Conservation (phyloP, 257 asterid species). For the Capsicum baccatum region DNA sequence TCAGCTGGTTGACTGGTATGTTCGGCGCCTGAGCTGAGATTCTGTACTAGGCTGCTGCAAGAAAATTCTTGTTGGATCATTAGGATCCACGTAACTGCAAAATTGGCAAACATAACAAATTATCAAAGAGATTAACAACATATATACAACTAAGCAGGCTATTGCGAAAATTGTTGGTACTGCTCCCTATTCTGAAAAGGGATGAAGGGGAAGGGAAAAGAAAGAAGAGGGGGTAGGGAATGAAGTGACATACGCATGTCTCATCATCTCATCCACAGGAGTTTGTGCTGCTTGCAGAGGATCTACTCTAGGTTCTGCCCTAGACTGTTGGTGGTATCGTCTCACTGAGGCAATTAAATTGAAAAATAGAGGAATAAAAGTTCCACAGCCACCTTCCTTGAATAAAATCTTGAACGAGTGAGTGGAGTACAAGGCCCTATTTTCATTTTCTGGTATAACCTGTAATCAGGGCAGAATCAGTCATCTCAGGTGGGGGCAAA, state of each 20-base stretch:
- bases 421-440: constrained; percentile 83
- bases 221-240: no score
- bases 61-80: constrained; percentile 88
- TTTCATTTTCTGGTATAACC: constrained; percentile 89
- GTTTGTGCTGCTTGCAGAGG: constrained; percentile 95
- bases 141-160: not conserved
- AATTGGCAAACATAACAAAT: not conserved
- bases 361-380: constrained; percentile 85
- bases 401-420: constrained; percentile 91
- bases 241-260: constrained; percentile 63
- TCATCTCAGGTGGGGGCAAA: not conserved
- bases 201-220: no score
- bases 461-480: constrained; percentile 36
- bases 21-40: constrained; percentile 87
- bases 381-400: constrained; percentile 99
- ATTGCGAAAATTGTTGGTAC: not conserved
- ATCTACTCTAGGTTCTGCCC: constrained; percentile 66
- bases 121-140: not conserved
- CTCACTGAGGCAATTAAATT: constrained; percentile 80
- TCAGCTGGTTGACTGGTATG: constrained; percentile 61
- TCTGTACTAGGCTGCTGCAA: constrained; percentile 90
- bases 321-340: constrained; percentile 61
- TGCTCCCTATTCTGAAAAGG: no score
- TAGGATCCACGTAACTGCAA: constrained; percentile 94
- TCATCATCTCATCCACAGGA: constrained; percentile 98